Evolutionary conservation across 1,284 basidiomycete species (phyloP), one percentile per base, ranked within the genome.

Genomic region (Ceraceosorus bombacis): DNA sequence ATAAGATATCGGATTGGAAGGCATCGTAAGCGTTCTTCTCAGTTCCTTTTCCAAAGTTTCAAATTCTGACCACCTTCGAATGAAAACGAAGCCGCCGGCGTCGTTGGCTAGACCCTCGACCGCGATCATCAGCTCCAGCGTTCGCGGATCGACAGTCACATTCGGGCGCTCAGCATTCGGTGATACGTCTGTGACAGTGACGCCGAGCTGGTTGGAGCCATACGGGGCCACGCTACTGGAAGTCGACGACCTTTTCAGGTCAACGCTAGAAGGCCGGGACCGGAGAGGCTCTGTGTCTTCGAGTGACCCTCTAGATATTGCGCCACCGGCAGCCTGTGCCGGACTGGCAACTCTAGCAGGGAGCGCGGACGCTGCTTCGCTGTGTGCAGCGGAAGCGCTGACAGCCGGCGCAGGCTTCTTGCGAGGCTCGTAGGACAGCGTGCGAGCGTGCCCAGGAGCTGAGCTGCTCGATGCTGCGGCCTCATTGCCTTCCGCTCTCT

Each of bases 31-130:
- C 38, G 49, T 17, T 27, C 51, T 57, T 10, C 54, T 36, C 17
- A 75, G 59, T 49, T 72, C 71, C 36, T 54, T 51, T 27, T 73
- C 67, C 55, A 76, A 66, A 58, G 64, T 58, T 55, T 75, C 71
- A 38, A 76, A 68, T 53, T 76, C 73, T 54, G 67, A 57, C 72
- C 73, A 75, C 7, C 66, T 58, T 6, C 74, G 64, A 0, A 76
- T 57, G 8, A 76, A 62, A 3, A 73, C 69, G 57, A 74, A 75
- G 43, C 74, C 74, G 41, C 70, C 70, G 4, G 64, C 49, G 10
- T 39, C 50, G n/a, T 59, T 58, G 5, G 61, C 55, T 4, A 57
- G 51, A 5, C 64, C 66, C 53, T 76, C 74, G 46, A 76, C 67
- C 27, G 70, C 70, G 52, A 75, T 67, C 64, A 76, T 73, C 43